phyloP scores from a whole-genome alignment of 208 protist genomes.

The Leishmania gerbilli region DNA sequence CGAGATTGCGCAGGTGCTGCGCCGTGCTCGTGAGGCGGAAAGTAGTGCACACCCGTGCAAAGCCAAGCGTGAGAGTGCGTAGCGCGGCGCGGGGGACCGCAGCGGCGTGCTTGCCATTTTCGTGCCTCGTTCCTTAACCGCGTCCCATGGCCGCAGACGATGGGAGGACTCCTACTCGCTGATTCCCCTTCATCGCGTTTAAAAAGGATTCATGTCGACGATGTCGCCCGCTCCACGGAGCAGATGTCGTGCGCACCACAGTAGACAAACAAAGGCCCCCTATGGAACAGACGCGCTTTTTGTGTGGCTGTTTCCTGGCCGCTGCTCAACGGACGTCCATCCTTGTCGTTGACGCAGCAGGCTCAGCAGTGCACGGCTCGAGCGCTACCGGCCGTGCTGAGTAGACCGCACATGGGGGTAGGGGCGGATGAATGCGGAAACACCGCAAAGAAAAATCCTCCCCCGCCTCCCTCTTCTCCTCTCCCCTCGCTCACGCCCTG shows the following conservation, averaged over 20 bases:
- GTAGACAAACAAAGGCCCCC: not conserved
- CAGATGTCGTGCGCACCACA: not conserved
- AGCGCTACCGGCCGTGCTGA: not conserved
- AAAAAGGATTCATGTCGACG: not conserved
- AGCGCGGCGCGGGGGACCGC: not conserved
- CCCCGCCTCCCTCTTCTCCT: not conserved
- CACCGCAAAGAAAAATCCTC: not conserved
- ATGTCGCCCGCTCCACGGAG: not conserved
- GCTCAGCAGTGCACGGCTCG: not conserved
- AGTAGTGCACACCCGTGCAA: not conserved
- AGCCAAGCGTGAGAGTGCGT: not conserved
- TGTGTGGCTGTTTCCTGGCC: not conserved
- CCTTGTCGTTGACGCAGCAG: not conserved
- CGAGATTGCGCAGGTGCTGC: slow-evolving; percentile 59
- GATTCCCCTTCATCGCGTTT: not conserved
- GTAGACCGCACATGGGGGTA: not conserved
- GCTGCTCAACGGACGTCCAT: not conserved
- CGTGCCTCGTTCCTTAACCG: not conserved
- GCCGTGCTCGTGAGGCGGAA: slow-evolving; percentile 21
- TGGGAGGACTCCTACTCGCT: not conserved
- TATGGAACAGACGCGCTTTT: not conserved
- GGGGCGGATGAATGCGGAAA: not conserved
- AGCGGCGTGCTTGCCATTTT: not conserved
- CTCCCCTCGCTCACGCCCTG: not conserved
- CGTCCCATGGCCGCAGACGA: not conserved